Evolutionary conservation across 1,139 yeast genomes (phyloP), one percentile per base, ranked within the genome.

Genomic region (Yamadazyma mexicana): DNA sequence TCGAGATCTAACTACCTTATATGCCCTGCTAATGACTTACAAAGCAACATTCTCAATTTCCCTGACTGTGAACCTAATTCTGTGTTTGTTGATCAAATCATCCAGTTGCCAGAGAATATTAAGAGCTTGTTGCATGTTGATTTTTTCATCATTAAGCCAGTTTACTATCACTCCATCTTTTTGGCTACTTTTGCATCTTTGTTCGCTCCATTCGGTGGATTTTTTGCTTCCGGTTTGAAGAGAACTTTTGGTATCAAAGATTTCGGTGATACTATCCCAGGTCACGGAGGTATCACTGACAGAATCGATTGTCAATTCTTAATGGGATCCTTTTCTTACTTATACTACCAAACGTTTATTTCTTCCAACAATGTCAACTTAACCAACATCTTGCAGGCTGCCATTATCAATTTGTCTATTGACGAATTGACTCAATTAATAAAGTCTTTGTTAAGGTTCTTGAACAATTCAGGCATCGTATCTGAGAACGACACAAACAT

Each of bases 131-230:
- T 66, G 9, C 62, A 64, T 16, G 44, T 39, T 15, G 52, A 50
- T 24, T 50, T 26, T 33, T 62, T 88, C 20, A 71, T 81, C 17
- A 59, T 89, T 38, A 88, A 87, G 55, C 98, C 98, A 34, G 81
- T 92, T 40, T 89, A 92, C 60, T 76, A 91, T 68, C 99, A 92
- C 59, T 83, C 95, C 3, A 75, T 88, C 44, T 76, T 83, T 34
- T 70, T 92, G 50, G 95, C 97, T 10, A 85, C 96, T 2, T 92
- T 94, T 73, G 98, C 99, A 7, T 91, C 98, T 1, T 75, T 94
- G 49, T 85, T 92, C 61, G 99, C 99, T 2, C 99, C 99, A 43
- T 92, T 92, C 60, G 99, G 99, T 39, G 99, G 99, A 1, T 92
- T 92, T 62, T 92, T 92, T 55, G 98, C 98, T 3, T 85, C 95